A percentile compares a stretch with the other conserved stretches of the same genome.
Evolutionary conservation across 2,329 filamentous ascomycete genomes (phyloP).

Genomic region (Ascochyta pisi): DNA sequence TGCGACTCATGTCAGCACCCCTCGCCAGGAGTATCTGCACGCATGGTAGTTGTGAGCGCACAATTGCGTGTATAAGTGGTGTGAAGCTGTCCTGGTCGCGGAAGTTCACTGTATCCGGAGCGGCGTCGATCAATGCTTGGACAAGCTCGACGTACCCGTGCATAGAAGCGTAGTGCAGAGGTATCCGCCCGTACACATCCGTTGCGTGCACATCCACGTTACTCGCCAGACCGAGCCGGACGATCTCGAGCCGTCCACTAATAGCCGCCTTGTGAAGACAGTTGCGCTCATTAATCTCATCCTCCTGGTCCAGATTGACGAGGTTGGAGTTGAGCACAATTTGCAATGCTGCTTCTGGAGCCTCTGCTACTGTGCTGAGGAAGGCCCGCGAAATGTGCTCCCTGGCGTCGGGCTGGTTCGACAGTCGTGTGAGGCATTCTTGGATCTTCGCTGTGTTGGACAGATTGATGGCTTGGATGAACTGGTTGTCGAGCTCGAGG

Average conservation of each 20-base stretch:
- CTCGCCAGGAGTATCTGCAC: conserved; percentile 78
- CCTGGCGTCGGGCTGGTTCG: conserved; percentile 65
- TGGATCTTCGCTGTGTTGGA: conserved; percentile 79
- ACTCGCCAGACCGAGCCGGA: conserved; percentile 75
- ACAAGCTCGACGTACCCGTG: conserved; percentile 89
- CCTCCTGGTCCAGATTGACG: conserved; percentile 90
- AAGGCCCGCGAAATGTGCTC: conserved; percentile 91
- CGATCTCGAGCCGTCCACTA: conserved; percentile 81
- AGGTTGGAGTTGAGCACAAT: conserved; percentile 79
- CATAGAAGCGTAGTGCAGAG: conserved; percentile 95
- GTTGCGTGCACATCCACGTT: conserved; percentile 79
- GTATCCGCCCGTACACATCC: conserved; percentile 93
- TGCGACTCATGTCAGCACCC: conserved; percentile 84
- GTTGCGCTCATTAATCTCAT: conserved; percentile 97
- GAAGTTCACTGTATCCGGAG: conserved; percentile 78
- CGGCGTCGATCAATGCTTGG: conserved; percentile 71
- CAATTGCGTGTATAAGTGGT: conserved; percentile 91
- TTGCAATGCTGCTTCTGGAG: conserved; percentile 75
- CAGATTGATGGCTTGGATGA: conserved; percentile 84
- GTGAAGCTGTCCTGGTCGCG: conserved; percentile 98
- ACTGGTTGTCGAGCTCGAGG: conserved; percentile 84
- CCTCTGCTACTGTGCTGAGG: conserved; percentile 86
- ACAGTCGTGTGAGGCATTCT: conserved; percentile 79
- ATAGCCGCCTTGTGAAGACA: conserved; percentile 97
- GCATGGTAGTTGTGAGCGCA: conserved; percentile 81